Percentiles rank a stretch among this genome's conserved stretches.
These are phyloP conservation scores for Brassica incana DNA, from an alignment of 345 rosid genomes.

Conservation along the genomic window DNA sequence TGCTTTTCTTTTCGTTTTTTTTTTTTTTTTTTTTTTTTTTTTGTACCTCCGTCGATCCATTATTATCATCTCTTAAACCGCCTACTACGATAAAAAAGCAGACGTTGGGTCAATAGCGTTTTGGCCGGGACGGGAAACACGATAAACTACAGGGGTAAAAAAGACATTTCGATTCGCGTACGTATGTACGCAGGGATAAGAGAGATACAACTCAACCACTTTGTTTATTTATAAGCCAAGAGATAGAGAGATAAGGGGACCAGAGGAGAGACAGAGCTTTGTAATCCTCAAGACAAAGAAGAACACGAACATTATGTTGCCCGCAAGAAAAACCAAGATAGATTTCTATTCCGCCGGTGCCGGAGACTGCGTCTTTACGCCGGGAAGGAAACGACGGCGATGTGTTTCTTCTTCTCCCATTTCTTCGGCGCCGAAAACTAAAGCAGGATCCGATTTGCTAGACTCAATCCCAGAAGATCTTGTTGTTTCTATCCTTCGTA, in stretches of 20 bases:
- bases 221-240: slow-evolving; percentile 33
- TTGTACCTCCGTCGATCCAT: slow-evolving; percentile 3
- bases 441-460: slow-evolving; percentile 44
- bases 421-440: slow-evolving; percentile 1
- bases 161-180: slow-evolving; percentile 12
- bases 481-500: slow-evolving; percentile 61
- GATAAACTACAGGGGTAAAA: slow-evolving; percentile 36
- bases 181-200: slow-evolving; percentile 22
- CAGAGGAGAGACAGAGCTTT: slow-evolving; percentile 34
- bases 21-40: background rate
- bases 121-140: slow-evolving; percentile 46
- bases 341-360: background rate
- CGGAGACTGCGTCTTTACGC: slow-evolving; percentile 20
- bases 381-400: slow-evolving; percentile 45
- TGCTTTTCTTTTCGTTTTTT: background rate
- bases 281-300: slow-evolving; percentile 45
- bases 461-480: slow-evolving; percentile 83
- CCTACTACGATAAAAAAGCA: slow-evolving; percentile 8
- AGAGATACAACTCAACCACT: slow-evolving; percentile 41
- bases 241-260: slow-evolving; percentile 49
- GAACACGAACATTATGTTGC: slow-evolving; percentile 24
- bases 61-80: background rate
- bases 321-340: slow-evolving; percentile 14
- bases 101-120: slow-evolving; percentile 54
- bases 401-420: background rate